Evolutionary conservation across 192 early-diverging fungal species (phyloP).

Genomic region (Linnemannia elongata): DNA sequence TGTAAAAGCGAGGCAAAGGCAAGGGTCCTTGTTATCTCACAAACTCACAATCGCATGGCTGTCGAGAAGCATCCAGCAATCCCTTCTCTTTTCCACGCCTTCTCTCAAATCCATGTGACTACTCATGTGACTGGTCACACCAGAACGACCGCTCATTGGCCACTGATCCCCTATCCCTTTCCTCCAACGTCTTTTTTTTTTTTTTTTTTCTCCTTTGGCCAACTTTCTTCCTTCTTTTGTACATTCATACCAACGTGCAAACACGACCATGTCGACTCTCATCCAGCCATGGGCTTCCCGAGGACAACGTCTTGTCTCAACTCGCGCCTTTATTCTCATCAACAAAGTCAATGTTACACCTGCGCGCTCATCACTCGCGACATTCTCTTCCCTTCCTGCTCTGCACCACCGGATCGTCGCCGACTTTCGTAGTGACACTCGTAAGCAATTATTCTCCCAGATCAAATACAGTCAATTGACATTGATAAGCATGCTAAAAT

Average conservation of each 20-base stretch:
- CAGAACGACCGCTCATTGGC: not conserved
- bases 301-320: not conserved
- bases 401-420: slow-evolving; percentile 9
- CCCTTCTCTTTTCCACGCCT: not conserved
- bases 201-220: not conserved
- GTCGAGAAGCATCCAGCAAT: too few species aligned
- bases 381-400: not conserved
- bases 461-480: not conserved
- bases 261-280: not conserved
- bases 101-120: not conserved
- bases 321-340: not conserved
- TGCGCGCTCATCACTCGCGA: not conserved
- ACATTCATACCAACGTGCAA: not conserved
- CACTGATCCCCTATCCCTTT: not conserved
- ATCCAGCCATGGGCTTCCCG: not conserved
- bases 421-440: slow-evolving; percentile 69
- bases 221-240: not conserved
- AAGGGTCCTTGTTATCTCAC: too few species aligned
- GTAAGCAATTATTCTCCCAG: slow-evolving; percentile 10
- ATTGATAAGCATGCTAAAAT: not conserved
- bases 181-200: not conserved
- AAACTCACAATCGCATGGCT: too few species aligned
- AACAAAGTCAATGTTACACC: not conserved
- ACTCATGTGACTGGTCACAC: slow-evolving; percentile 3
- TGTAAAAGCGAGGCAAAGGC: too few species aligned